These are phyloP conservation scores for Centella asiatica DNA, from an alignment of 129 eudicot species.

Conservation along the genomic window DNA sequence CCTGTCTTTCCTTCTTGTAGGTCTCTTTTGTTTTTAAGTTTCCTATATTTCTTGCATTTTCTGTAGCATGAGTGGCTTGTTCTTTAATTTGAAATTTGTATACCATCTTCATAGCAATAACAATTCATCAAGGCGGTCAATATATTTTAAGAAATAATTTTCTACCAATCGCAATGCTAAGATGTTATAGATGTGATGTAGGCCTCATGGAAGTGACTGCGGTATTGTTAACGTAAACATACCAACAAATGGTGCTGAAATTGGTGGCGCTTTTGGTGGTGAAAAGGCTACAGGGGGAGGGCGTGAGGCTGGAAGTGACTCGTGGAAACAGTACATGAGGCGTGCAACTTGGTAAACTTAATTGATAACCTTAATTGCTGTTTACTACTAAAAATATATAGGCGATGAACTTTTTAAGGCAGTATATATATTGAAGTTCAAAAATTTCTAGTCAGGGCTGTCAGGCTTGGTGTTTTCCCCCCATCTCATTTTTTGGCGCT, in stretches of 20 bases:
- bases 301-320: slow-evolving; percentile 98
- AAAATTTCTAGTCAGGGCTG: no score
- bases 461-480: not conserved
- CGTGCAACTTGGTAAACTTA: slow-evolving; percentile 78
- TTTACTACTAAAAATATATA: no score
- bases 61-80: not conserved
- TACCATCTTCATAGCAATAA: no score
- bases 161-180: not conserved
- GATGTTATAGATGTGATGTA: slow-evolving; percentile 20
- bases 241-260: slow-evolving; percentile 98
- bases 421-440: no score
- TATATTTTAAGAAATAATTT: not conserved
- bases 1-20: not conserved
- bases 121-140: not conserved
- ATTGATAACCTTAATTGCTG: no score
- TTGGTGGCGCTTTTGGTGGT: slow-evolving; percentile 98
- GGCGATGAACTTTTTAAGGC: no score
- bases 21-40: not conserved
- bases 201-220: slow-evolving; percentile 95
- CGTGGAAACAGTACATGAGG: slow-evolving; percentile 99
- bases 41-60: not conserved
- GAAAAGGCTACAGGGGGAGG: slow-evolving; percentile 99
- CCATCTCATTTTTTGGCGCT: no score
- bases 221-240: slow-evolving; percentile 92
- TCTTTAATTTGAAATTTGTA: not conserved